A percentile compares a stretch with the other conserved stretches of the same genome.
Conservation (phyloP, 176 grass and related monocot species). For the Carex myosuroides region DNA sequence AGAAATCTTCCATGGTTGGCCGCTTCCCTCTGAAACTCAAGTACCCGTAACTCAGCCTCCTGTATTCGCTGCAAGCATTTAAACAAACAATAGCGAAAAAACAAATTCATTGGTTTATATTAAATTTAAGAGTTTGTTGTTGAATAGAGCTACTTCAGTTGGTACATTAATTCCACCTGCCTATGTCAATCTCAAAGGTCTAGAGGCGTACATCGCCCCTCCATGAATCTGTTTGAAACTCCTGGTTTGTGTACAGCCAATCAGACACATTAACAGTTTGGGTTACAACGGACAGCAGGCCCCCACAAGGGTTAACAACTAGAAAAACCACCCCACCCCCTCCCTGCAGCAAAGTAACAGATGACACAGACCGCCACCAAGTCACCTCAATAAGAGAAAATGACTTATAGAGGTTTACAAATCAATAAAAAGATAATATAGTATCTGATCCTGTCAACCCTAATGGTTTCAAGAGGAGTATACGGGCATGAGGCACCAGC, state of each 20-base stretch:
- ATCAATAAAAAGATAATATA: background rate
- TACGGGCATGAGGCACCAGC: background rate
- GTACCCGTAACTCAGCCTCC: conserved; percentile 78
- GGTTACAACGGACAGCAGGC: background rate
- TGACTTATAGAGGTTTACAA: background rate
- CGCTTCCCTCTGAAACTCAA: conserved; percentile 84
- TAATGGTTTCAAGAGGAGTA: background rate
- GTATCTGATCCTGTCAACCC: background rate
- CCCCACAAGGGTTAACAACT: background rate
- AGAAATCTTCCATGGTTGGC: conserved; percentile 90
- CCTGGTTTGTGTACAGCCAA: background rate
- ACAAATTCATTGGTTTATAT: background rate
- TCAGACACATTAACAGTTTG: background rate
- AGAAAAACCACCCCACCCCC: background rate
- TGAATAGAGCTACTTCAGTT: background rate
- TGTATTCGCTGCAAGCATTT: conserved; percentile 66
- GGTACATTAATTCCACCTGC: background rate
- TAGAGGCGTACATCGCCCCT: background rate
- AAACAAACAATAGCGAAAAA: background rate
- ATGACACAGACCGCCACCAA: background rate
- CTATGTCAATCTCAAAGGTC: background rate
- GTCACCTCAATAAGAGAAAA: background rate
- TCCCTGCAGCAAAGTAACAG: background rate
- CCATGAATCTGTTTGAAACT: background rate
- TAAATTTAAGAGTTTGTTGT: background rate